A percentile compares a stretch with the other conserved stretches of the same genome.
Conservation (phyloP, 2,329 filamentous ascomycete genomes). For the Paracamarosporium sp. region DNA sequence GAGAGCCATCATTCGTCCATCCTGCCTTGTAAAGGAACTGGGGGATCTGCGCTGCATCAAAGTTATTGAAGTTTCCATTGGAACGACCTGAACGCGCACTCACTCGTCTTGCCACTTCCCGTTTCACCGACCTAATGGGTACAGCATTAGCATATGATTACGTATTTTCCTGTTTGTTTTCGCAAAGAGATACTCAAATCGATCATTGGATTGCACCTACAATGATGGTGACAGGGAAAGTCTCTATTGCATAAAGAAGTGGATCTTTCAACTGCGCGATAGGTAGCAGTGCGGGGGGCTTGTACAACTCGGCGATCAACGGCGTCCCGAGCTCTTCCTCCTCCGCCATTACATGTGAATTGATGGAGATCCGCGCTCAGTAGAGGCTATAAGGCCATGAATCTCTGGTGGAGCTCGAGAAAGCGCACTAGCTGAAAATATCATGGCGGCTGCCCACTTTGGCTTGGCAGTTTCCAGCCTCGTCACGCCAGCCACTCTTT, state of each 20-base stretch:
- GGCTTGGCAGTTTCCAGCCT: background rate
- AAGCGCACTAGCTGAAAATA: background rate
- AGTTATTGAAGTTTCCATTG: constrained; percentile 64
- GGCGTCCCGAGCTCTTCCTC: constrained; percentile 49
- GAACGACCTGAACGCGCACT: background rate
- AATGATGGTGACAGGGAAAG: constrained; percentile 82
- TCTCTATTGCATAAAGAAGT: constrained; percentile 87
- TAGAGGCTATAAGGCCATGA: background rate
- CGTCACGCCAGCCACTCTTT: background rate
- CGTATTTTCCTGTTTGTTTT: no score
- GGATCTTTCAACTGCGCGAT: constrained; percentile 83
- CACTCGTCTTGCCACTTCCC: constrained; percentile 63
- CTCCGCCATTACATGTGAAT: constrained; percentile 31
- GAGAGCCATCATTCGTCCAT: constrained; percentile 84
- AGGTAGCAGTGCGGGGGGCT: constrained; percentile 81
- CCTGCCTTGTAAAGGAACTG: constrained; percentile 88
- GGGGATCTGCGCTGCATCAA: constrained; percentile 72
- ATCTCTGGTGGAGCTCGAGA: background rate
- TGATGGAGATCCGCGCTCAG: background rate
- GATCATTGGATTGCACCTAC: no score
- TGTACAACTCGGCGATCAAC: constrained; percentile 83
- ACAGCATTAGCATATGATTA: background rate
- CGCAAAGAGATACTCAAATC: no score
- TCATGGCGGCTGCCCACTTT: background rate
- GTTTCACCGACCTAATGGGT: constrained; percentile 71